A percentile compares a stretch with the other conserved stretches of the same genome.
phyloP scores from a whole-genome alignment of 2,329 filamentous ascomycete genomes.

The Cytospora chrysosperma region DNA sequence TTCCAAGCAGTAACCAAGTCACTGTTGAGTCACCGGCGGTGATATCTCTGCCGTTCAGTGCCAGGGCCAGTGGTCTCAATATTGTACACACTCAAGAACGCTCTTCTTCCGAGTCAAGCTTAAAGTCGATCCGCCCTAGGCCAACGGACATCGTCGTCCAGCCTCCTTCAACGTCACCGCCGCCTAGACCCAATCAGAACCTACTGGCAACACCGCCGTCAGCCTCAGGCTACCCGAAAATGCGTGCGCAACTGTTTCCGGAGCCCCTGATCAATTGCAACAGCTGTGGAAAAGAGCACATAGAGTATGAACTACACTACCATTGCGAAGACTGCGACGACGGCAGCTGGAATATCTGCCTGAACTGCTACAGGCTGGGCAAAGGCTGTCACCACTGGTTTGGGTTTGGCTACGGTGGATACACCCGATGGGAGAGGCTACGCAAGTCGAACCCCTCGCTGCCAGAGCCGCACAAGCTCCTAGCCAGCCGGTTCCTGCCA shows the following conservation, averaged over 20 bases:
- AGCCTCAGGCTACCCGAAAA: conserved; percentile 39
- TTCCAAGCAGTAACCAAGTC: conserved; percentile 18
- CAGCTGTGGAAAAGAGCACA: conserved; percentile 66
- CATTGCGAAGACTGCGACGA: conserved; percentile 70
- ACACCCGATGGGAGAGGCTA: conserved; percentile 62
- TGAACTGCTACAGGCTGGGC: conserved; percentile 73
- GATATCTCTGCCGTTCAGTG: conserved; percentile 39
- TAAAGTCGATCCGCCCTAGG: conserved; percentile 17
- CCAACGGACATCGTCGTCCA: conserved; percentile 31
- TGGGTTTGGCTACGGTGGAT: conserved; percentile 76
- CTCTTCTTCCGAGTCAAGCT: conserved; percentile 3
- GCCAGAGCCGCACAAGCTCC: conserved; percentile 57
- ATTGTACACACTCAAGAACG: conserved; percentile 26
- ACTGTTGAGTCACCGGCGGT: conserved; percentile 28
- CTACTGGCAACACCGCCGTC: conserved; percentile 12
- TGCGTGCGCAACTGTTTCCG: conserved; percentile 52
- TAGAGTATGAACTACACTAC: conserved; percentile 86
- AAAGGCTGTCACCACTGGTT: conserved; percentile 84
- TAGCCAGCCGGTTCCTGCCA: conserved; percentile 54
- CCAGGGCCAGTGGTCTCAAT: conserved; percentile 29
- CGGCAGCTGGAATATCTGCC: conserved; percentile 76
- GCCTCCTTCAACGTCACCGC: conserved; percentile 18
- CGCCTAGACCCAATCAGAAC: background rate
- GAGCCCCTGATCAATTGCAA: conserved; percentile 76
- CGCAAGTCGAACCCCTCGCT: conserved; percentile 40